Evolutionary conservation across 2,329 filamentous ascomycete species (phyloP).

Genomic region (Canariomyces notabilis): DNA sequence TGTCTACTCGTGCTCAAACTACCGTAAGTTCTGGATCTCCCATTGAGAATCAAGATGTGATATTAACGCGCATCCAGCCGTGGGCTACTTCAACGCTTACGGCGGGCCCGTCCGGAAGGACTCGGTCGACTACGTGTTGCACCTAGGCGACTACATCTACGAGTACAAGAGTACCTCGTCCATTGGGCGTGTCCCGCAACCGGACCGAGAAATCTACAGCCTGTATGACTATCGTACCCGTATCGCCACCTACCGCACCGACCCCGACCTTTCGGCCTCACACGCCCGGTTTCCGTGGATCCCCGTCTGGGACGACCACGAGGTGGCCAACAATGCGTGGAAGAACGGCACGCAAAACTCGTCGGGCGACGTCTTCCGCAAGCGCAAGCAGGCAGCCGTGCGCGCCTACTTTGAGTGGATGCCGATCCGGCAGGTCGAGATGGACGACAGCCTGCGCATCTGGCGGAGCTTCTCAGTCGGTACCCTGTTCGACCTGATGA

Average conservation of each 20-base stretch:
- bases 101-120: slow-evolving; percentile 55
- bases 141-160: slow-evolving; percentile 61
- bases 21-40: slow-evolving; percentile 41
- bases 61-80: slow-evolving; percentile 31
- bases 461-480: slow-evolving; percentile 65
- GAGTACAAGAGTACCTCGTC: slow-evolving; percentile 48
- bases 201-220: slow-evolving; percentile 45
- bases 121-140: slow-evolving; percentile 55
- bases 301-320: slow-evolving; percentile 60
- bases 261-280: slow-evolving; percentile 51
- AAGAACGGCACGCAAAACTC: slow-evolving; percentile 63
- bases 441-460: slow-evolving; percentile 65
- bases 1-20: slow-evolving; percentile 69
- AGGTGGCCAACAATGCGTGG: slow-evolving; percentile 57
- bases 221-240: slow-evolving; percentile 57
- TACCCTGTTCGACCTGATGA: slow-evolving; percentile 60
- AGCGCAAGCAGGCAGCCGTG: slow-evolving; percentile 69
- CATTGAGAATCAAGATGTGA: background rate
- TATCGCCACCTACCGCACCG: slow-evolving; percentile 55
- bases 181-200: slow-evolving; percentile 48
- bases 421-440: slow-evolving; percentile 52
- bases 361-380: slow-evolving; percentile 62
- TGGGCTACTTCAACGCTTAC: slow-evolving; percentile 57
- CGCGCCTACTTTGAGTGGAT: slow-evolving; percentile 66
- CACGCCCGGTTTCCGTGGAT: slow-evolving; percentile 59